A percentile compares a stretch with the other conserved stretches of the same genome.
phyloP scores from a whole-genome alignment of 208 protist genomes.

The Acanthamoeba sp. region DNA sequence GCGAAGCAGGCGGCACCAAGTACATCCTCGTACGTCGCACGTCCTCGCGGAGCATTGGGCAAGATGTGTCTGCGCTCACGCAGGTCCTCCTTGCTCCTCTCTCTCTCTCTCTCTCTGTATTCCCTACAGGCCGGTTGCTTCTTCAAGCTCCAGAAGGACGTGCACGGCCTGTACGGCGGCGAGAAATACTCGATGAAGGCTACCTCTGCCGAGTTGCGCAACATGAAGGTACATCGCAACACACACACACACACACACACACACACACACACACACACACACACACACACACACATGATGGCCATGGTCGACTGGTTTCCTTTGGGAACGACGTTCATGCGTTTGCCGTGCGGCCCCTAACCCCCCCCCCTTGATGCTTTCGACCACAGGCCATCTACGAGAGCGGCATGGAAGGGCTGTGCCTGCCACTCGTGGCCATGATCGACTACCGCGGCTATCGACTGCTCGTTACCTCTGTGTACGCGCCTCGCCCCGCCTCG shows the following conservation, averaged over 20 bases:
- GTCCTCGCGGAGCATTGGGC: too few species aligned
- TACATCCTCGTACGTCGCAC: conserved; percentile 41
- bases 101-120: neutral
- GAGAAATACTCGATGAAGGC: conserved; percentile 69
- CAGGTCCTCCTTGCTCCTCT: neutral
- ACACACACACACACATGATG: too few species aligned
- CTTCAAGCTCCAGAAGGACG: conserved; percentile 66
- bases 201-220: conserved; percentile 36
- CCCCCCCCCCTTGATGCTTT: neutral
- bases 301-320: too few species aligned
- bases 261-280: too few species aligned
- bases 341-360: too few species aligned
- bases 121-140: conserved; percentile 37
- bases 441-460: conserved; percentile 74
- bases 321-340: too few species aligned
- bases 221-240: conserved; percentile 11
- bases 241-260: too few species aligned
- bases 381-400: conserved; percentile 35
- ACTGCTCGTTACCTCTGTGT: conserved; percentile 40
- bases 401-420: conserved; percentile 41
- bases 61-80: too few species aligned
- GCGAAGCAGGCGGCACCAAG: conserved; percentile 60
- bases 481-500: neutral
- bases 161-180: conserved; percentile 44
- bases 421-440: conserved; percentile 49